These are phyloP conservation scores for Nemania sp. DNA, from an alignment of 2,329 filamentous ascomycete genomes.

Conservation along the genomic window DNA sequence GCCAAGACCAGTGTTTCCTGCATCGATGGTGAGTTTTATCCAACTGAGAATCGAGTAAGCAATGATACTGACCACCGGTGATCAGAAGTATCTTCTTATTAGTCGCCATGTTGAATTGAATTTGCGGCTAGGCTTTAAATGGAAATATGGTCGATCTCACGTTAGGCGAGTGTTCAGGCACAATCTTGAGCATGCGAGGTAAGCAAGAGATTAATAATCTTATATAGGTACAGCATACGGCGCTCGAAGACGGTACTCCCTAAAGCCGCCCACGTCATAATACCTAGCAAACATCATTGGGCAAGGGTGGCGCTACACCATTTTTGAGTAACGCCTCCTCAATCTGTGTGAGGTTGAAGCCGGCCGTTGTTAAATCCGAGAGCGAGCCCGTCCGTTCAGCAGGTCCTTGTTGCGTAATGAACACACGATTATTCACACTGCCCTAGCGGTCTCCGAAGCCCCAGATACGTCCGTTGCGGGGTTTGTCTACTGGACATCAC, in stretches of 20 bases:
- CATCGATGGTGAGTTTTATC: constrained; percentile 11
- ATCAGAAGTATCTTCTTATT: constrained; percentile 42
- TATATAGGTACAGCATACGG: constrained; percentile 5
- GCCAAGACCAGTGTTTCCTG: constrained; percentile 43
- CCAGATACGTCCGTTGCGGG: neutral
- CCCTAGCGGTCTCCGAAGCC: constrained; percentile 1
- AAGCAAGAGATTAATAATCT: neutral
- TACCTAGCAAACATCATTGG: neutral
- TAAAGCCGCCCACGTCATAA: neutral
- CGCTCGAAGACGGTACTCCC: neutral
- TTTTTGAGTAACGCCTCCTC: neutral
- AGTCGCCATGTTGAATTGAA: constrained; percentile 37
- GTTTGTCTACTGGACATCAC: neutral
- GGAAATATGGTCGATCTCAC: neutral
- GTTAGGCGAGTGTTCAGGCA: neutral
- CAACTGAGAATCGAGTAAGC: too few species aligned
- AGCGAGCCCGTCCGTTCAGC: constrained; percentile 8
- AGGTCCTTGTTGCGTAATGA: neutral
- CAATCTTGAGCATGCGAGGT: neutral
- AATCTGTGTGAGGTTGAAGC: neutral
- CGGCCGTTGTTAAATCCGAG: constrained; percentile 22
- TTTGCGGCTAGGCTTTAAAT: neutral
- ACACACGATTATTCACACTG: neutral
- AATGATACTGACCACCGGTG: constrained; percentile 40
- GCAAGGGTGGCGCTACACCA: neutral